phyloP scores from a whole-genome alignment of 2,329 filamentous ascomycete genomes.

The Neonectria coccinea region DNA sequence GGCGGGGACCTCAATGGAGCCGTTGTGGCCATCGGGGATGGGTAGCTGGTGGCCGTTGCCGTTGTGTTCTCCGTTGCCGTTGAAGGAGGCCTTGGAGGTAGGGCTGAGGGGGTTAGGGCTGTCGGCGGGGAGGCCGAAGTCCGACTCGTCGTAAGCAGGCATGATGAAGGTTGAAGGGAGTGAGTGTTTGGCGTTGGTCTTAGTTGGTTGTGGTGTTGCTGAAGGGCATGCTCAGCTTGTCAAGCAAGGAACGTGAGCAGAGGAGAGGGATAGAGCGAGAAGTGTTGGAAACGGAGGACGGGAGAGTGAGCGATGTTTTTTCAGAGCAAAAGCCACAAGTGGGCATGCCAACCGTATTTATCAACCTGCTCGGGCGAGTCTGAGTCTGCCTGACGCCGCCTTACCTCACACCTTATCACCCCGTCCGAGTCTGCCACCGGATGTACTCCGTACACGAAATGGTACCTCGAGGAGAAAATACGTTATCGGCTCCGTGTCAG shows the following conservation, averaged over 20 bases:
- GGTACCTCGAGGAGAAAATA: neutral
- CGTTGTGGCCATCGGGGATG: slow-evolving; percentile 59
- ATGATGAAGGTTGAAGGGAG: slow-evolving; percentile 55
- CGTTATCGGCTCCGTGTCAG: neutral
- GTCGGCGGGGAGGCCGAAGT: slow-evolving; percentile 53
- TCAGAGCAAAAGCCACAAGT: neutral
- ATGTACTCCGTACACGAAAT: neutral
- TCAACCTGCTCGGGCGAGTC: neutral
- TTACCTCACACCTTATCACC: too few relatives aligned
- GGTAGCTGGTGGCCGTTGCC: slow-evolving; percentile 30
- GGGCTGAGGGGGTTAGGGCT: slow-evolving; percentile 33
- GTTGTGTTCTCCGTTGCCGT: slow-evolving; percentile 24
- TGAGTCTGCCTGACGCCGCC: neutral
- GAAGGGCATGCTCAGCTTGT: slow-evolving; percentile 19
- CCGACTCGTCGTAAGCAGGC: slow-evolving; percentile 70
- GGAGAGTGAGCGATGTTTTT: neutral
- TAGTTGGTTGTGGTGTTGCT: neutral
- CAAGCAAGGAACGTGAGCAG: slow-evolving; percentile 25
- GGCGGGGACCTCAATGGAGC: slow-evolving; percentile 76
- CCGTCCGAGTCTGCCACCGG: too few relatives aligned
- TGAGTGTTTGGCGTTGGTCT: slow-evolving; percentile 3
- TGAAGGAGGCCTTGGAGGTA: slow-evolving; percentile 35
- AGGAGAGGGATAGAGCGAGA: neutral
- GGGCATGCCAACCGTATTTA: slow-evolving; percentile 6
- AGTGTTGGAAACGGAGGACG: neutral